Evolutionary conservation across 2,329 filamentous ascomycete genomes (phyloP), one percentile per base, ranked within the genome.

Genomic region (Ophiostoma sp.): DNA sequence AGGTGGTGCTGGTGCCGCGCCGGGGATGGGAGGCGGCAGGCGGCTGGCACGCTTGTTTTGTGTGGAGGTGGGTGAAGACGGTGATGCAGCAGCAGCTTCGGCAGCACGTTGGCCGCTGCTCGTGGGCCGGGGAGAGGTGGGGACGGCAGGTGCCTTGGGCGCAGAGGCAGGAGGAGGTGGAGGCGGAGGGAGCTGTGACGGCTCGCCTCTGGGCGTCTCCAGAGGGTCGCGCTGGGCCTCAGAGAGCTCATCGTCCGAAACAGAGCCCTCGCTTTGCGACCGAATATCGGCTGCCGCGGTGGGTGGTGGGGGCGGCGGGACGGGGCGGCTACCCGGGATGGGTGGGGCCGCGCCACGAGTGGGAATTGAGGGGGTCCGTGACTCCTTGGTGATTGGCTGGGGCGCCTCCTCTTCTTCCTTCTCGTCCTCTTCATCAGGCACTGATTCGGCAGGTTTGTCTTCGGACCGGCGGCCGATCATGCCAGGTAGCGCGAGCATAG

Each of bases 231-330:
- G 82, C 19, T 66, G 72, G 15, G n/a, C 22, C 22, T 85, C 84
- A 11, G 92, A 94, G 78, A 94, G 84, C 81, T 98, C 95, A 80
- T 98, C 95, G 78, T 97, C 95, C 59, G 95, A 96, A 80, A 92
- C 93, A 1, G 94, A 97, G 39, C 94, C 94, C 75, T 92, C 87
- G 73, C 90, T 93, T 63, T 90, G 90, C 55, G 93, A 93, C 66
- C 87, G 85, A 19, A 88, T 79, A 59, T 85, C 84, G 48, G 86
- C 83, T 52, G 77, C 45, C 39, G 87, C 85, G 33, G 33, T 84
- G 2, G 70, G 52, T 45, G 85, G 84, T 68, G 91, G 92, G 78
- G 87, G 87, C 69, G 88, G 88, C 33, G 88, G 87, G 69, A 83
- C 85, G 69, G 88, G 86, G 77, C 88, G 84, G 72, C 84, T 83